Percentiles rank a stretch among this genome's conserved stretches.
phyloP scores from a whole-genome alignment of 345 rosid genomes.

The Moricandia moricandioides region DNA sequence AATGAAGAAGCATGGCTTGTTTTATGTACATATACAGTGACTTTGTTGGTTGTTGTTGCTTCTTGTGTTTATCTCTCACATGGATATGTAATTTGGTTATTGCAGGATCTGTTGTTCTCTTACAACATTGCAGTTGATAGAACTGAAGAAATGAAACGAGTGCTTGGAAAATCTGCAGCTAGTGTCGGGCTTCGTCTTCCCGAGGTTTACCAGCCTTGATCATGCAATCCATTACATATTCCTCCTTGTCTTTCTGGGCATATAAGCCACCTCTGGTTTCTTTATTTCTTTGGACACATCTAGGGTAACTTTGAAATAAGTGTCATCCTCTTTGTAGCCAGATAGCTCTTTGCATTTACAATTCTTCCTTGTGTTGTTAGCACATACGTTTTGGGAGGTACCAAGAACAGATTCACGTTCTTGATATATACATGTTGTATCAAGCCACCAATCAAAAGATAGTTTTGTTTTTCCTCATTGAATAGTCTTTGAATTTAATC shows the following conservation, averaged over 20 bases:
- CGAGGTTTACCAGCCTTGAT: slow-evolving; percentile 67
- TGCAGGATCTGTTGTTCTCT: slow-evolving; percentile 79
- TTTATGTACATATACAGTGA: not conserved
- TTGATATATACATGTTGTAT: slow-evolving; percentile 1
- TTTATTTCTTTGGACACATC: slow-evolving; percentile 10
- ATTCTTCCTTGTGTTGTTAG: not conserved
- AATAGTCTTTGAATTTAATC: not conserved
- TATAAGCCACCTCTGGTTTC: not conserved
- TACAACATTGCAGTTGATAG: slow-evolving; percentile 92
- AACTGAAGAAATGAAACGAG: slow-evolving; percentile 71
- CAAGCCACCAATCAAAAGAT: not conserved
- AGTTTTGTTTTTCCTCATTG: not conserved
- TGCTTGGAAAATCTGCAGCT: slow-evolving; percentile 80
- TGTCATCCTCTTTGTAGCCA: not conserved
- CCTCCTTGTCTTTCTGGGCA: not conserved
- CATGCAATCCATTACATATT: not conserved
- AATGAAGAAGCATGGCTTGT: not conserved
- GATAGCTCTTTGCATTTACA: not conserved
- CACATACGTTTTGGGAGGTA: not conserved
- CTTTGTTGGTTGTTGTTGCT: not conserved
- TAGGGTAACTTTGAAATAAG: not conserved
- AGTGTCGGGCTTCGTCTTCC: slow-evolving; percentile 95
- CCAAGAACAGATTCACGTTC: not conserved
- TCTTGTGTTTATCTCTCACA: not conserved
- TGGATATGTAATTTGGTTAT: not conserved